Conservation (phyloP, 1,284 basidiomycete genomes). For the Puccinia brachypodii region DNA sequence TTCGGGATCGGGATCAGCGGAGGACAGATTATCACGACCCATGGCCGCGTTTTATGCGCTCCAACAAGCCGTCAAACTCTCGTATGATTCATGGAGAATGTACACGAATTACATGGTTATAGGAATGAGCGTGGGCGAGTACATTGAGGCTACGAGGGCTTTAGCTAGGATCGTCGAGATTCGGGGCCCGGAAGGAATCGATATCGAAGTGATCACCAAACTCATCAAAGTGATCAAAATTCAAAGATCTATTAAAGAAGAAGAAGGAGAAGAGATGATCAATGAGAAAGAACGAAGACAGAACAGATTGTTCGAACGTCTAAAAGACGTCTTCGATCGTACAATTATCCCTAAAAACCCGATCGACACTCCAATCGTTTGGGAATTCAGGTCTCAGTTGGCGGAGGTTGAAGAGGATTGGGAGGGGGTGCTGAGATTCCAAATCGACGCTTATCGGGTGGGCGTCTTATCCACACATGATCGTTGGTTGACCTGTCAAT, state of each 20-base stretch:
- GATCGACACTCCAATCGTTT: constrained; percentile 64
- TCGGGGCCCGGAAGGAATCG: constrained; percentile 70
- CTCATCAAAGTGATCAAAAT: constrained; percentile 75
- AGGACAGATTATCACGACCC: constrained; percentile 64
- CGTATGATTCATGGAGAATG: constrained; percentile 93
- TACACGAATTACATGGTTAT: constrained; percentile 99
- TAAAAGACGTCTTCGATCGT: constrained; percentile 64
- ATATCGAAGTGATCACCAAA: constrained; percentile 80
- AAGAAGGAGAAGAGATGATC: not conserved
- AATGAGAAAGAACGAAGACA: constrained; percentile 50
- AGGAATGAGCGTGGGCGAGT: constrained; percentile 85
- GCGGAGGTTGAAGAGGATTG: constrained; percentile 67
- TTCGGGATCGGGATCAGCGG: not conserved
- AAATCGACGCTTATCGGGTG: constrained; percentile 77
- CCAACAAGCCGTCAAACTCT: constrained; percentile 77
- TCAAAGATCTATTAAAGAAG: constrained; percentile 53
- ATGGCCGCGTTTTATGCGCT: constrained; percentile 81
- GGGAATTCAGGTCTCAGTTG: constrained; percentile 71
- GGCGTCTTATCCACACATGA: constrained; percentile 68
- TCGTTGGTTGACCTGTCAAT: constrained; percentile 1
- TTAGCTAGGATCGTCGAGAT: constrained; percentile 79
- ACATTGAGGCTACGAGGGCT: constrained; percentile 82
- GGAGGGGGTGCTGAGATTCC: constrained; percentile 68
- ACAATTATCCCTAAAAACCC: constrained; percentile 67
- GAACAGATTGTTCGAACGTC: constrained; percentile 63